These are phyloP conservation scores for Fennellomyces sp. DNA, from an alignment of 371 early-diverging fungal species.

Conservation along the genomic window DNA sequence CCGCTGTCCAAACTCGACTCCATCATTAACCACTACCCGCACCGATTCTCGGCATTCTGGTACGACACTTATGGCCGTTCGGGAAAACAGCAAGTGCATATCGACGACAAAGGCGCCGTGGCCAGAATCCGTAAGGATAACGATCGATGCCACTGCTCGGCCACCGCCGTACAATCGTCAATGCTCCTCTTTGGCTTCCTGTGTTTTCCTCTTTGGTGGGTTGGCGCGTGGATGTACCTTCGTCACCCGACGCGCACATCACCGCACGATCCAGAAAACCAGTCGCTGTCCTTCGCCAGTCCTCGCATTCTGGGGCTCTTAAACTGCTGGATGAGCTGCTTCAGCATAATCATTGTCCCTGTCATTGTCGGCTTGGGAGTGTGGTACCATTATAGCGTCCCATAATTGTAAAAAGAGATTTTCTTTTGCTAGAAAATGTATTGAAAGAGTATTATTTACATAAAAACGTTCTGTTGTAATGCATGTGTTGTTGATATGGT, in stretches of 20 bases:
- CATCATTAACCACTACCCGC: constrained; percentile 7
- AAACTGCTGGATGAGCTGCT: constrained; percentile 18
- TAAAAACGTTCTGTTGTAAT: constrained; percentile 4
- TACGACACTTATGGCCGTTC: constrained; percentile 6
- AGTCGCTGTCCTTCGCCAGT: constrained; percentile 2
- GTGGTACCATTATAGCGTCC: constrained; percentile 8
- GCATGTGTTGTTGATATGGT: neutral
- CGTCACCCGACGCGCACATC: constrained; percentile 8
- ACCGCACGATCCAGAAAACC: neutral
- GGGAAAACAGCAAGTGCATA: constrained; percentile 11
- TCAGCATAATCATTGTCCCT: constrained; percentile 12
- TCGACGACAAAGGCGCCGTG: neutral
- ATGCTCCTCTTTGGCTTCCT: constrained; percentile 19
- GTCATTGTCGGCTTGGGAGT: constrained; percentile 11
- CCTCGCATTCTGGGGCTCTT: constrained; percentile 8
- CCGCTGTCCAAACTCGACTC: constrained; percentile 8
- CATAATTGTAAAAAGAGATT: neutral
- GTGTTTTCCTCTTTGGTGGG: constrained; percentile 18
- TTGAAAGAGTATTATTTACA: constrained; percentile 5
- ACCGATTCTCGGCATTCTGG: constrained; percentile 19
- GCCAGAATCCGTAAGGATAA: neutral
- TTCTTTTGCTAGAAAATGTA: neutral
- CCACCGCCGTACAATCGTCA: constrained; percentile 1
- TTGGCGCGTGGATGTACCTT: constrained; percentile 16
- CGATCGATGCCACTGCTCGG: neutral